phyloP scores from a whole-genome alignment of 352 stramenopile genomes.

The Globisporangium spinosum region DNA sequence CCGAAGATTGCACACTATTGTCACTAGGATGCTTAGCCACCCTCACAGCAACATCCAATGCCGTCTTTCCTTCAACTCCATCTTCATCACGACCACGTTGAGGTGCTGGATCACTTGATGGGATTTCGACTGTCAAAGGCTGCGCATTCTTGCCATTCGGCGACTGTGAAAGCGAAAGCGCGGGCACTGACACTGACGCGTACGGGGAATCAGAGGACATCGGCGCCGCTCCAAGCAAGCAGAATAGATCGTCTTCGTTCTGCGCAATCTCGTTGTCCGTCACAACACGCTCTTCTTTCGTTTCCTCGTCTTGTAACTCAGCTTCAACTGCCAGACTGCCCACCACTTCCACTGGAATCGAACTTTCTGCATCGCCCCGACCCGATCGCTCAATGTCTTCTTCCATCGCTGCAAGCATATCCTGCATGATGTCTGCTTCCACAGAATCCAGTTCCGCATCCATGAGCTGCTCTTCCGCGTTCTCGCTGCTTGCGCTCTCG shows the following conservation, averaged over 20 bases:
- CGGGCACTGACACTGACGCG: background rate
- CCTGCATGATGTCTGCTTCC: constrained; percentile 11
- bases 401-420: constrained; percentile 19
- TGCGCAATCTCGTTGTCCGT: constrained; percentile 45
- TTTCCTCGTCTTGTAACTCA: constrained; percentile 8
- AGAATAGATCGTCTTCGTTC: constrained; percentile 57
- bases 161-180: background rate
- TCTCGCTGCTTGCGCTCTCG: constrained; percentile 11
- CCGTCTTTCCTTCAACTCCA: background rate
- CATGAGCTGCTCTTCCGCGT: constrained; percentile 3
- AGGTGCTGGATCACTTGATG: background rate
- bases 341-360: constrained; percentile 1
- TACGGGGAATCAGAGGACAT: constrained; percentile 1
- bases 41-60: background rate
- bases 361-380: background rate
- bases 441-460: constrained; percentile 2
- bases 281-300: constrained; percentile 15
- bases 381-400: constrained; percentile 12
- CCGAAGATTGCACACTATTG: background rate
- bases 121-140: background rate
- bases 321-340: background rate
- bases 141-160: background rate
- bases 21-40: background rate
- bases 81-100: too few relatives aligned
- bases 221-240: constrained; percentile 29